phyloP scores from a whole-genome alignment of 169 alveolate genomes.

The Fabrea salina region DNA sequence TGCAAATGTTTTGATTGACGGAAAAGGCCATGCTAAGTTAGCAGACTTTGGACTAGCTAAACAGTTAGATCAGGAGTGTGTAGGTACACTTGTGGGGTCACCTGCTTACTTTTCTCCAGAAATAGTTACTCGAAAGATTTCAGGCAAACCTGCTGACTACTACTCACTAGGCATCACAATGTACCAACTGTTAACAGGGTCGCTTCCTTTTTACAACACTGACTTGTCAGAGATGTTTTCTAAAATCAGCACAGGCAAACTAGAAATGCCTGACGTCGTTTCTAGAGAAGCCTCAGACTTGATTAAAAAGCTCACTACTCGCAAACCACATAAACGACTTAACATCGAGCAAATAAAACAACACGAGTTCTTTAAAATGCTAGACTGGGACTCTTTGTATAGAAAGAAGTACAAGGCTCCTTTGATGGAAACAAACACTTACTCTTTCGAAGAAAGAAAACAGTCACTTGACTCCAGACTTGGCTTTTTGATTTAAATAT shows the following conservation, averaged over 20 bases:
- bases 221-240: slow-evolving; percentile 42
- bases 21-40: slow-evolving; percentile 70
- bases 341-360: neutral
- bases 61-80: slow-evolving; percentile 36
- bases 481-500: too few relatives aligned
- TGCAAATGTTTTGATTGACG: slow-evolving; percentile 74
- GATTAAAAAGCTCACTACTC: neutral
- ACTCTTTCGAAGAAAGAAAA: too few relatives aligned
- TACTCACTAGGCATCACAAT: slow-evolving; percentile 79
- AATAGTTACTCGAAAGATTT: slow-evolving; percentile 52
- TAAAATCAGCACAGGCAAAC: neutral
- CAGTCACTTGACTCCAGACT: too few relatives aligned
- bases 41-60: slow-evolving; percentile 82
- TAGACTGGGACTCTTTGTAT: slow-evolving; percentile 6
- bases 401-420: neutral
- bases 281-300: slow-evolving; percentile 7
- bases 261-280: neutral
- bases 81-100: slow-evolving; percentile 72
- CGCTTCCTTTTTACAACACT: slow-evolving; percentile 64
- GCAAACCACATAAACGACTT: neutral
- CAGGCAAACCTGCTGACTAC: slow-evolving; percentile 64
- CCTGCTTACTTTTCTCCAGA: slow-evolving; percentile 82
- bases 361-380: slow-evolving; percentile 13
- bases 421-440: neutral
- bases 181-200: slow-evolving; percentile 75